These are phyloP conservation scores for Pseudonitzschia multiseries DNA, from an alignment of 108 stramenopile genomes.

Conservation along the genomic window DNA sequence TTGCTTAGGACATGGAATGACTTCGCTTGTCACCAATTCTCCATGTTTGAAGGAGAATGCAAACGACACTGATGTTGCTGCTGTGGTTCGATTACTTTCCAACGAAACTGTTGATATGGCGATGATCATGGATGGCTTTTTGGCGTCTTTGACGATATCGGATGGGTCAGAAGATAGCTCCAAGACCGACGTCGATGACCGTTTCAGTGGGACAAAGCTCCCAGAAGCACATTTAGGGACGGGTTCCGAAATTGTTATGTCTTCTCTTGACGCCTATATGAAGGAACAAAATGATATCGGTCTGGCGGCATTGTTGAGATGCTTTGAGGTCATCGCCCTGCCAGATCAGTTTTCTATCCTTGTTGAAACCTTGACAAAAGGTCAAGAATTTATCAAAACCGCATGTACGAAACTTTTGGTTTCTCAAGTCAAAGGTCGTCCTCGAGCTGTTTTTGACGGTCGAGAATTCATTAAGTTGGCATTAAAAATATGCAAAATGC, in stretches of 20 bases:
- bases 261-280: background rate
- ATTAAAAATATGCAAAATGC: conserved; percentile 46
- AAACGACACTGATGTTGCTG: conserved; percentile 16
- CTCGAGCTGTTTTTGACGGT: conserved; percentile 66
- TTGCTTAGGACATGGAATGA: conserved; percentile 24
- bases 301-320: conserved; percentile 15
- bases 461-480: conserved; percentile 62
- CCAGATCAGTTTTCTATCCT: conserved; percentile 48
- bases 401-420: conserved; percentile 51
- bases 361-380: conserved; percentile 37
- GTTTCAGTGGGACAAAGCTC: background rate
- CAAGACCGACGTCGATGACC: background rate
- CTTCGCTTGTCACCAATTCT: conserved; percentile 9
- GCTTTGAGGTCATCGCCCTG: conserved; percentile 39
- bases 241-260: conserved; percentile 31
- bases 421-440: conserved; percentile 64
- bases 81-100: conserved; percentile 14
- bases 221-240: conserved; percentile 33
- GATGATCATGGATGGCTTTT: conserved; percentile 30
- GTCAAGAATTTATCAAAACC: conserved; percentile 30
- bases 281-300: conserved; percentile 2
- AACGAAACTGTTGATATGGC: conserved; percentile 16
- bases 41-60: conserved; percentile 18
- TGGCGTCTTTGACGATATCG: conserved; percentile 23
- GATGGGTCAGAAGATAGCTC: background rate